These are phyloP conservation scores for Plantago ovata DNA, from an alignment of 257 asterid species.

Conservation along the genomic window DNA sequence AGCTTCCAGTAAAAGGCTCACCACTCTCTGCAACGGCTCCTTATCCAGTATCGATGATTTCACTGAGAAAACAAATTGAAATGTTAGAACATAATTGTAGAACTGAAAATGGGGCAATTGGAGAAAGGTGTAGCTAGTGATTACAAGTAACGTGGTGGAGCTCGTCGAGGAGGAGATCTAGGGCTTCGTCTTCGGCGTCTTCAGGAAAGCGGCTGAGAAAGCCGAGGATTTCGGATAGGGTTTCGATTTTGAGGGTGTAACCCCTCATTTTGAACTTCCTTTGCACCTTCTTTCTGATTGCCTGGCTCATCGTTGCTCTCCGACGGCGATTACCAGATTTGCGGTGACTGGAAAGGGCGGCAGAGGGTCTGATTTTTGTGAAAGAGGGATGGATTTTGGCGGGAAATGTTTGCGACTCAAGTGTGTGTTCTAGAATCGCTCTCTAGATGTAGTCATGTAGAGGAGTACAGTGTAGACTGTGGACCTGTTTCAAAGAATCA, in stretches of 20 bases:
- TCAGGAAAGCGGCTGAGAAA: slow-evolving; percentile 61
- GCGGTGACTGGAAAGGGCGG: too few relatives aligned
- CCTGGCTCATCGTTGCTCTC: slow-evolving; percentile 33
- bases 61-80: slow-evolving; percentile 29
- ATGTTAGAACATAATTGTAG: background rate
- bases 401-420: too few relatives aligned
- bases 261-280: slow-evolving; percentile 91
- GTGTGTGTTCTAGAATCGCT: too few relatives aligned
- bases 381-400: too few relatives aligned
- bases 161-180: slow-evolving; percentile 75
- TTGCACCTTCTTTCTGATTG: slow-evolving; percentile 67
- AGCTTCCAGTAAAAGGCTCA: slow-evolving; percentile 48
- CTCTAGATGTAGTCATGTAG: too few relatives aligned
- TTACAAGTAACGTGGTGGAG: slow-evolving; percentile 35
- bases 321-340: too few relatives aligned
- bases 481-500: too few relatives aligned
- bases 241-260: slow-evolving; percentile 73
- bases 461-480: too few relatives aligned
- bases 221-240: slow-evolving; percentile 62
- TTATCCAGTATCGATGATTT: slow-evolving; percentile 84
- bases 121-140: too few relatives aligned
- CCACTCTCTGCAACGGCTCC: slow-evolving; percentile 63
- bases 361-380: too few relatives aligned
- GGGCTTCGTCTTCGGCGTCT: slow-evolving; percentile 60
- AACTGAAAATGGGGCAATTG: too few relatives aligned